These are phyloP conservation scores for Margaritispora aquatica DNA, from an alignment of 495 filamentous ascomycete species.

Conservation along the genomic window DNA sequence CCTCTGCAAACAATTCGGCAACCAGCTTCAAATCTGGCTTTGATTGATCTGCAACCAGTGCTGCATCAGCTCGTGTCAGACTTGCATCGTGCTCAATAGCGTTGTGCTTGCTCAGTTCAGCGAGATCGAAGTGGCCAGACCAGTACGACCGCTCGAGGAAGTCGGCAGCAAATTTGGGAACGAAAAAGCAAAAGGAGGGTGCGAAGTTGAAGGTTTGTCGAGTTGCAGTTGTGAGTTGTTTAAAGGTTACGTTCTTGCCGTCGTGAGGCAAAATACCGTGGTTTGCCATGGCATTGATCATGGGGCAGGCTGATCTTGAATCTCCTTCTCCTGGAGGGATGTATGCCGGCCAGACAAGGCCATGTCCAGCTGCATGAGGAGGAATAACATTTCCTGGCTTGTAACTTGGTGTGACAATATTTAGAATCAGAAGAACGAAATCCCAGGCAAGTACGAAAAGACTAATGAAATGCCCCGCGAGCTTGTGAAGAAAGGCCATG, in stretches of 20 bases:
- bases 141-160: conserved; percentile 21
- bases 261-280: conserved; percentile 30
- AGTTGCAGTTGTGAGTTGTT: conserved; percentile 26
- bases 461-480: conserved; percentile 4
- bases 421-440: conserved; percentile 7
- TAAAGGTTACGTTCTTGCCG: conserved; percentile 30
- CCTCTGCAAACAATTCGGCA: conserved; percentile 1
- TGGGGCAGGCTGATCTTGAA: conserved; percentile 22
- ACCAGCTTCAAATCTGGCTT: conserved; percentile 12
- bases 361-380: conserved; percentile 8
- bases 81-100: conserved; percentile 34
- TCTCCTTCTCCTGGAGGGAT: conserved; percentile 9
- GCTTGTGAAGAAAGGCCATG: conserved; percentile 11
- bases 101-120: conserved; percentile 29
- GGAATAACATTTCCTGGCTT: conserved; percentile 12
- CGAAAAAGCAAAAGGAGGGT: conserved; percentile 21
- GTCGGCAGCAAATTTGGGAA: conserved; percentile 20
- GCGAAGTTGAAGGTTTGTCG: conserved; percentile 27
- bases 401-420: conserved; percentile 4
- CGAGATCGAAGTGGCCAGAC: conserved; percentile 28
- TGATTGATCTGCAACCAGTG: conserved; percentile 10
- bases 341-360: conserved; percentile 12
- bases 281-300: conserved; percentile 26
- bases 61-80: conserved; percentile 28
- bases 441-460: conserved; percentile 8